Percentiles rank a stretch among this genome's conserved stretches.
Evolutionary conservation across 768 basidiomycete genomes (phyloP).

Genomic region (Xanthoconium purpureum): DNA sequence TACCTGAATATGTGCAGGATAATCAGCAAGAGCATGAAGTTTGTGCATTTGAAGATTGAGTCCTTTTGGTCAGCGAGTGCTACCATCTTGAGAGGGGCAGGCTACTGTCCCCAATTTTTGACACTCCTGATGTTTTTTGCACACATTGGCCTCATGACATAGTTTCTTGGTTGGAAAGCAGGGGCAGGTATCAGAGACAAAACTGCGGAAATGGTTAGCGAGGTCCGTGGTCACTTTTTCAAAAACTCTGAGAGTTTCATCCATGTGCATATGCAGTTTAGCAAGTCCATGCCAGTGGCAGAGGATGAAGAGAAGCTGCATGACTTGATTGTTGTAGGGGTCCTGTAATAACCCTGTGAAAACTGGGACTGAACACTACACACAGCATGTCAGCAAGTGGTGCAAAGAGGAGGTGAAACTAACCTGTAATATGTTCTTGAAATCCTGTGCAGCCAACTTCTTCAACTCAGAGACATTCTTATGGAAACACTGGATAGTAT

Average conservation of each 20-base stretch:
- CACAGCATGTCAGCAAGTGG: background rate
- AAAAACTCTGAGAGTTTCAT: background rate
- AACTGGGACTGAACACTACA: background rate
- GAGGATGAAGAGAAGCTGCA: background rate
- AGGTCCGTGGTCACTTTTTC: background rate
- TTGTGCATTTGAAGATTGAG: background rate
- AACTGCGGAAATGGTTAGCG: background rate
- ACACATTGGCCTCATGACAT: background rate
- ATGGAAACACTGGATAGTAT: background rate
- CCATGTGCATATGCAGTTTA: background rate
- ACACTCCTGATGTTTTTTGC: no score
- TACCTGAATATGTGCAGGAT: background rate
- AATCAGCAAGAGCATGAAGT: background rate
- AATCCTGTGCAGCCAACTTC: background rate
- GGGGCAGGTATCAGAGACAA: background rate
- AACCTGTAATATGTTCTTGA: background rate
- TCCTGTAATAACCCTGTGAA: background rate
- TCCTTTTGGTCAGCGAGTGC: background rate
- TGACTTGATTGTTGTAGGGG: background rate
- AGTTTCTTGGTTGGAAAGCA: background rate
- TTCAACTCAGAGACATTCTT: slow-evolving; percentile 1
- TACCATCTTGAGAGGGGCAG: no score
- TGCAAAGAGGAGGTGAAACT: background rate
- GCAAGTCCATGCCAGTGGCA: background rate
- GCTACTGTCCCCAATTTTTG: no score